Evolutionary conservation across 257 asterid species (phyloP).

Genomic region (Solanum virginianum): DNA sequence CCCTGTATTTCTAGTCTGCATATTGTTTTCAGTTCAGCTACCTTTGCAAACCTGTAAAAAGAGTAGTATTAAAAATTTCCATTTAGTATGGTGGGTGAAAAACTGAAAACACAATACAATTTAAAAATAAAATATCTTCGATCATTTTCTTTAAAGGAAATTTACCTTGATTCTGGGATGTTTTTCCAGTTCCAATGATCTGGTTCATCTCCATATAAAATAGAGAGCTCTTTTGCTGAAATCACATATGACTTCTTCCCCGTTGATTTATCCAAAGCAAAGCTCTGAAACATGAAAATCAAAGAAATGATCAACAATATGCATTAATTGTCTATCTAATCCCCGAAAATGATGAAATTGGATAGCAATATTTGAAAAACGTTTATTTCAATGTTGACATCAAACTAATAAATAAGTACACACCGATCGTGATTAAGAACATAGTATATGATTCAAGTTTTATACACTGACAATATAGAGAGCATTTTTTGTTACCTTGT

Average conservation of each 20-base stretch:
- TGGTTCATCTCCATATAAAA: slow-evolving; percentile 4
- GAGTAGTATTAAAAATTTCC: not conserved
- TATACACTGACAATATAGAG: not conserved
- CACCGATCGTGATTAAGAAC: not conserved
- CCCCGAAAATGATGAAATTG: not conserved
- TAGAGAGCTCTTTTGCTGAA: slow-evolving; percentile 22
- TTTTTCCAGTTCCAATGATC: slow-evolving; percentile 26
- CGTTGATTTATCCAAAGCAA: slow-evolving; percentile 16
- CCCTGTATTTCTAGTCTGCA: slow-evolving; percentile 16
- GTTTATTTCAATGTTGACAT: no score
- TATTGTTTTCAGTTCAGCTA: slow-evolving; percentile 16
- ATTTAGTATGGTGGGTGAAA: not conserved
- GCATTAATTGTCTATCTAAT: not conserved
- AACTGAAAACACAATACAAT: no score
- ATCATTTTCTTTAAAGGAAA: no score
- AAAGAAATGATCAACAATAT: not conserved
- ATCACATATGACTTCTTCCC: slow-evolving; percentile 14
- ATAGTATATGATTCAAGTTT: not conserved
- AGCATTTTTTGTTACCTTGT: slow-evolving; percentile 1
- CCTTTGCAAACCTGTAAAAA: slow-evolving; percentile 11
- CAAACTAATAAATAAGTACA: no score
- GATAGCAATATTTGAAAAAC: not conserved
- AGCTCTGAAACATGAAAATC: slow-evolving; percentile 7
- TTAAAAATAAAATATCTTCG: no score
- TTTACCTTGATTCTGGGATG: slow-evolving; percentile 12